These are phyloP conservation scores for Coprinopsis sp. DNA, from an alignment of 768 basidiomycete genomes.

Conservation along the genomic window DNA sequence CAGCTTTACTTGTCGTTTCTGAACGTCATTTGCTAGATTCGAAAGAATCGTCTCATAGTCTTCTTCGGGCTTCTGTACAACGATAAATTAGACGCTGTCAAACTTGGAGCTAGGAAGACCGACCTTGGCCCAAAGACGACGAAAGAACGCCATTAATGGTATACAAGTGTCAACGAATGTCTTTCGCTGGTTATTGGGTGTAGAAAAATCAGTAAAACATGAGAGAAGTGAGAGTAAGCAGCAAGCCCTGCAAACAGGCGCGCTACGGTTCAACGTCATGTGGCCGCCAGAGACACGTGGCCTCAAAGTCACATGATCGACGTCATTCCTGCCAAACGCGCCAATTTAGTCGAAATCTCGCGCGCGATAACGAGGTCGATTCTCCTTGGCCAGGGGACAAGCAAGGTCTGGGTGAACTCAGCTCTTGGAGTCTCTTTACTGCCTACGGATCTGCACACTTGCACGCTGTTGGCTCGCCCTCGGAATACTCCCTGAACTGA, in stretches of 20 bases:
- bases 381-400: too few species aligned
- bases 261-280: slow-evolving; percentile 3
- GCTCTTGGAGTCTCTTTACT: too few species aligned
- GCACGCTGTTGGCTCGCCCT: too few species aligned
- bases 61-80: slow-evolving; percentile 50
- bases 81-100: neutral
- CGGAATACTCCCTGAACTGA: too few species aligned
- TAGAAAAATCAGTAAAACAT: neutral
- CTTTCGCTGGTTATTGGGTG: neutral
- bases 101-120: neutral
- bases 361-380: too few species aligned
- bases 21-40: slow-evolving; percentile 60
- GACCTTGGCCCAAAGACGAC: slow-evolving; percentile 30
- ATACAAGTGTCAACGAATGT: slow-evolving; percentile 2
- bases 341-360: too few species aligned
- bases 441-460: too few species aligned
- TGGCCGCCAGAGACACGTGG: too few species aligned
- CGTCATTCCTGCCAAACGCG: too few species aligned
- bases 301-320: too few species aligned
- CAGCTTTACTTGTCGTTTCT: slow-evolving; percentile 67
- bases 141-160: slow-evolving; percentile 21
- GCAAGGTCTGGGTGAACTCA: too few species aligned
- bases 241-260: slow-evolving; percentile 3
- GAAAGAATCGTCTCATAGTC: slow-evolving; percentile 77
- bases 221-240: neutral